Evolutionary conservation across 1,284 basidiomycete species (phyloP), one percentile per base, ranked within the genome.

Genomic region (Cerioporus squamosus): DNA sequence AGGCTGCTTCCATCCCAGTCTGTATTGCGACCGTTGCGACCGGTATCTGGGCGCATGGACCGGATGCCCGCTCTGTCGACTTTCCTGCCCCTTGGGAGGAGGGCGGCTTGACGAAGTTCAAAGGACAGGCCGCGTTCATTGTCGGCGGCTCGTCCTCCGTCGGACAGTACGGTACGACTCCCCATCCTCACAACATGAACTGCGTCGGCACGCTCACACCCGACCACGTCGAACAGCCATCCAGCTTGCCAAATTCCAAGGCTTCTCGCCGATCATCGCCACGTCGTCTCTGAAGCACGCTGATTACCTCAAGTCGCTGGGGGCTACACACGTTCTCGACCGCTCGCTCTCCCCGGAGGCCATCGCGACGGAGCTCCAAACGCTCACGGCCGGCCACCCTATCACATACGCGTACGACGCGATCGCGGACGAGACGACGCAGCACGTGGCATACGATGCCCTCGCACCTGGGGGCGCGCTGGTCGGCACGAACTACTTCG

Each of bases 301-400:
- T 6, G 23, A n/a, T 10, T 49, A 18, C 24, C 47, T 88, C 55
- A 80, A 80, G 64, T 71, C 74, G 0, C 72, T 84, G 20, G 86
- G 87, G 2, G 87, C 84, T 0, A 82, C 82, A 0, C 73, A 82
- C 43, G 72, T 82, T 12, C 79, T 82, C 23, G 60, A 57, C 51
- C 44, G 57, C 47, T 20, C 45, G 9, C 57, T 3, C 79, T 77
- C 2, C 76, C 76, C 1, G 74, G 76, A 56, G 68, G 79, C 49
- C 61, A 81, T 56, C 75, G 79, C 52, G 72, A 79, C 20, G 65
- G 66, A 49, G 49, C 31, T 55, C 43, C 43, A 40, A 9, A 49
- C 15, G 52, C 50, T 44, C 62, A 70, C 17, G 44, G 63, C 44
- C 5, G 53, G 57, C 18, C 26, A 51, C 23, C 65, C 68, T 8